Percentiles rank a stretch among this genome's conserved stretches.
Evolutionary conservation across 768 basidiomycete species (phyloP).

Genomic region (Mycena pura): DNA sequence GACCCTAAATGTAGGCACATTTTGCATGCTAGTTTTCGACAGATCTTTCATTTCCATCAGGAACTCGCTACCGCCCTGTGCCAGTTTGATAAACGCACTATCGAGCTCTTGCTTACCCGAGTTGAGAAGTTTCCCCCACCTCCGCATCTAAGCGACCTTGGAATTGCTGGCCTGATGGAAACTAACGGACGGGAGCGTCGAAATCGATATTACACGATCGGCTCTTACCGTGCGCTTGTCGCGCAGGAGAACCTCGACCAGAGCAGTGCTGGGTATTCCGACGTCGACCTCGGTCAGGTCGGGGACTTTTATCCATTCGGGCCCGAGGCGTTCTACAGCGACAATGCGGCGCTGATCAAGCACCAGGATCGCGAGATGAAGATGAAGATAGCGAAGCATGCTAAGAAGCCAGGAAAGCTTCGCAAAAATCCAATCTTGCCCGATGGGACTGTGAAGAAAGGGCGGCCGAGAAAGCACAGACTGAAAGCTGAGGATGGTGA

Average conservation of each 20-base stretch:
- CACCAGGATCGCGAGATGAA: slow-evolving; percentile 56
- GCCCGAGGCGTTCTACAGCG: slow-evolving; percentile 62
- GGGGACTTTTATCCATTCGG: slow-evolving; percentile 61
- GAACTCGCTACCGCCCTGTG: slow-evolving; percentile 67
- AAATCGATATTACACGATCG: slow-evolving; percentile 81
- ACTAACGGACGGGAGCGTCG: slow-evolving; percentile 86
- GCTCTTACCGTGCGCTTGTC: slow-evolving; percentile 70
- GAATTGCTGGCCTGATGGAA: slow-evolving; percentile 78
- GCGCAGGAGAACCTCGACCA: slow-evolving; percentile 70
- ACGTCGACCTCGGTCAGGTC: slow-evolving; percentile 54
- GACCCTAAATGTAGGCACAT: slow-evolving; percentile 65
- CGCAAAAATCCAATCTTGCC: slow-evolving; percentile 56
- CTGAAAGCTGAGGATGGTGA: slow-evolving; percentile 26
- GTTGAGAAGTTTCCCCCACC: slow-evolving; percentile 71
- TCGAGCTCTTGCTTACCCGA: slow-evolving; percentile 80
- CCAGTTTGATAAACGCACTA: slow-evolving; percentile 79
- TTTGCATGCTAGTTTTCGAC: neutral
- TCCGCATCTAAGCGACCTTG: slow-evolving; percentile 73
- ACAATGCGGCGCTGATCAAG: slow-evolving; percentile 44
- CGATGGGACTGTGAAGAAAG: slow-evolving; percentile 62
- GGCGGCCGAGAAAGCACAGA: slow-evolving; percentile 56
- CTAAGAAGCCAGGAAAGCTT: slow-evolving; percentile 38
- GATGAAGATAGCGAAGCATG: too few species aligned
- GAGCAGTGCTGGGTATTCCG: slow-evolving; percentile 45
- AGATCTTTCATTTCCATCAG: slow-evolving; percentile 43